Conservation (phyloP, 768 basidiomycete species). For the Hygrophorus pudorinus region DNA sequence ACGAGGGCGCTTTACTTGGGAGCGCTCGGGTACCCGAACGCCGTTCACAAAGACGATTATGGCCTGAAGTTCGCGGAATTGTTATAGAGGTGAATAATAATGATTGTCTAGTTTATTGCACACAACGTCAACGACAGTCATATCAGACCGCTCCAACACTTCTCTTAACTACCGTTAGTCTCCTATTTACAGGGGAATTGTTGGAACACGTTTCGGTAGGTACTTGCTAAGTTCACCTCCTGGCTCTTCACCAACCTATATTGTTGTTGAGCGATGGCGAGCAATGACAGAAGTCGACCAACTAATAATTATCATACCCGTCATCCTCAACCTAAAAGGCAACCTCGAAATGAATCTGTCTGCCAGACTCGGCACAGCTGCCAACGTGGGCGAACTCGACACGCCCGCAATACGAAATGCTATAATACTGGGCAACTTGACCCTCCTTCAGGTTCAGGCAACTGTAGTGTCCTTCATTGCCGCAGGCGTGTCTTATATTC, state of each 20-base stretch:
- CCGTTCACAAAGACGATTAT: conserved; percentile 18
- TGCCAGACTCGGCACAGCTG: conserved; percentile 87
- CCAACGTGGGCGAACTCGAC: conserved; percentile 90
- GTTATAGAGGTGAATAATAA: conserved; percentile 53
- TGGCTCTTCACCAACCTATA: background rate
- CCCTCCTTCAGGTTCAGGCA: conserved; percentile 89
- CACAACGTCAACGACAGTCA: background rate
- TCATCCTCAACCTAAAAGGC: conserved; percentile 92
- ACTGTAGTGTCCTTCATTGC: conserved; percentile 83
- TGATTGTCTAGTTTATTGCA: background rate
- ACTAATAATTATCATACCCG: conserved; percentile 93
- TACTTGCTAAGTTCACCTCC: conserved; percentile 4
- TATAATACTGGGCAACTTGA: conserved; percentile 74
- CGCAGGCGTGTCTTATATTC: conserved; percentile 61
- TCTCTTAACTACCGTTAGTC: conserved; percentile 70
- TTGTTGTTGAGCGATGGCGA: conserved; percentile 55
- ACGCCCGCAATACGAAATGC: conserved; percentile 46
- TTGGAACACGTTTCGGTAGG: conserved; percentile 78
- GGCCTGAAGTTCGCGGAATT: conserved; percentile 51
- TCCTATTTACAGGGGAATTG: conserved; percentile 86
- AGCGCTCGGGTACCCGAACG: background rate
- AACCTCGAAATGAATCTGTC: conserved; percentile 99
- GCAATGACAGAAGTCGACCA: conserved; percentile 89
- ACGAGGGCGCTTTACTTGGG: conserved; percentile 1
- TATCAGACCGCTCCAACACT: conserved; percentile 79